Base-by-base conservation (phyloP, 1,284 basidiomycete species). In the Moesziomyces globuligerus region DNA sequence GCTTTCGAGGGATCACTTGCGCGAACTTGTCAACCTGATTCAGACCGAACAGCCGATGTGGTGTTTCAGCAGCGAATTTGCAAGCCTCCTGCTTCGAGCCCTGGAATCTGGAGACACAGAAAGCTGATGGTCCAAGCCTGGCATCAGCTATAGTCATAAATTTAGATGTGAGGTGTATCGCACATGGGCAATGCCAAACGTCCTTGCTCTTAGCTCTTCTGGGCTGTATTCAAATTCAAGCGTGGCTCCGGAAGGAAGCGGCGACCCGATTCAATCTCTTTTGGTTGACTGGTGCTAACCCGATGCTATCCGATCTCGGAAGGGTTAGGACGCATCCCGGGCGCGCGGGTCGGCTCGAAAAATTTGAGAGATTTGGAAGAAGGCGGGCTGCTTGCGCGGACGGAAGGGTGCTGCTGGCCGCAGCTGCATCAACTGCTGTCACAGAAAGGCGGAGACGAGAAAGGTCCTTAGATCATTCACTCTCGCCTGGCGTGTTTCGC, bases 311-410 rank as follows among this genome's bases (percentile, higher is more conserved):
- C 55, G 55, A 50, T 58, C 37, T 46, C 48, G 55, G 48, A 46
- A 58, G 17, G 25, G 41, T 3, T 25, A 44, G 48, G 54, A 20
- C 45, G 28, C 32, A 21, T 37, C 34, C 29, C 10, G 15, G 13
- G 21, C n/a, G n/a, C n/a, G n/a, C n/a, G n/a, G n/a, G n/a, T n/a
- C n/a, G n/a, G n/a, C n/a, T n/a, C 8, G 40, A 61, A 61, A 61
- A 54, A 36, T 61, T 61, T 61, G 49, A 54, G 51, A 49, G 36
- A 54, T 61, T 61, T 44, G 41, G 58, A 61, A 61, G 58, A 61
- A 61, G 40, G 28, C 23, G 48, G 17, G 10, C 32, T 13, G 32
- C 15, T n/a, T n/a, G n/a, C n/a, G n/a, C n/a, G n/a, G n/a, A n/a
- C n/a, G n/a, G n/a, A n/a, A n/a, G n/a, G n/a, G n/a, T n/a, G n/a